Evolutionary conservation across 306 rosid species (phyloP).

Genomic region (Neltuma alba): DNA sequence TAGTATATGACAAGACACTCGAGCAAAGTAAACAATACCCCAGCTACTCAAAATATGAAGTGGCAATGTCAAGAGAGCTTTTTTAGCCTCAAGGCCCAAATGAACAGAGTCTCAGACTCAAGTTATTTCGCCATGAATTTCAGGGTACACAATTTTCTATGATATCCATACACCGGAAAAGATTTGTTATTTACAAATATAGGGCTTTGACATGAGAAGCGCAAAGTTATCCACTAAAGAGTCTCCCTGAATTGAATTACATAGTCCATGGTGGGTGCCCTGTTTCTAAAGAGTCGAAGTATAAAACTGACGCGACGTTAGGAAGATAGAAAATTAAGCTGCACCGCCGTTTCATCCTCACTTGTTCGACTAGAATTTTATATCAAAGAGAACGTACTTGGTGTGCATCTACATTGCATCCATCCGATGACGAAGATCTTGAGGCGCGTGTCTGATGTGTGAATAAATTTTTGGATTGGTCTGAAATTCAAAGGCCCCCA

Average conservation of each 20-base stretch:
- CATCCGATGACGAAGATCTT: not conserved
- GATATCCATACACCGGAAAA: not conserved
- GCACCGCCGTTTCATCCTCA: not conserved
- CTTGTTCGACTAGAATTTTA: not conserved
- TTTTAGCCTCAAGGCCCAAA: not conserved
- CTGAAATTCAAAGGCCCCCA: not conserved
- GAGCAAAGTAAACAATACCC: slow-evolving; percentile 6
- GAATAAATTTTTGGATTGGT: not conserved
- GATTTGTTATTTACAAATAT: not conserved
- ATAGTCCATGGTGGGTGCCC: not conserved
- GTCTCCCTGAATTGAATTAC: not conserved
- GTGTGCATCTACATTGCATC: not conserved
- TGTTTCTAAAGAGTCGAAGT: not conserved
- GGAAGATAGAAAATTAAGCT: not conserved
- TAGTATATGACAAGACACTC: slow-evolving; percentile 2
- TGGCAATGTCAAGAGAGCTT: not conserved
- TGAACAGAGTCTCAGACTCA: not conserved
- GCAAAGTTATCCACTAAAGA: not conserved
- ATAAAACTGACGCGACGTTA: not conserved
- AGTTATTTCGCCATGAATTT: not conserved
- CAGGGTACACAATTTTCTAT: not conserved
- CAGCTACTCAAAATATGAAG: not conserved
- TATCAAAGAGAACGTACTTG: not conserved
- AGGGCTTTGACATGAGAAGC: not conserved
- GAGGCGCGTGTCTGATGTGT: not conserved